Conservation (phyloP, 2,329 filamentous ascomycete species). For the Alternaria gaisen region DNA sequence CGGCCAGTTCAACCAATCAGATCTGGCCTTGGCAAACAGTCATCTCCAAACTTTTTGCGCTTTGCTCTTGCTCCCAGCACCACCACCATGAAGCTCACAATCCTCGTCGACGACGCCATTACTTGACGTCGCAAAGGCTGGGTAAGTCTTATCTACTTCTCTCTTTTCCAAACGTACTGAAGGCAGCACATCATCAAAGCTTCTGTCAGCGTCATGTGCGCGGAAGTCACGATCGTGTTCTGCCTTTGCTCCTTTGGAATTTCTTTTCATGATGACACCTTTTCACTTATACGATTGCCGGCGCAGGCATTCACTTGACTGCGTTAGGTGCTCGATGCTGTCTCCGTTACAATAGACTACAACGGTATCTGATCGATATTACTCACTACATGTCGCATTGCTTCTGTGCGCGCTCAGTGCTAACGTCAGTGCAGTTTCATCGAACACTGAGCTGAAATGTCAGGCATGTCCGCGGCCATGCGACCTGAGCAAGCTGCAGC, state of each 20-base stretch:
- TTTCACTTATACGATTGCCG: constrained; percentile 37
- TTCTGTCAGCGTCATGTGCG: background rate
- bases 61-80: constrained; percentile 12
- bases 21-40: constrained; percentile 17
- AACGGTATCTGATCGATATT: constrained; percentile 49
- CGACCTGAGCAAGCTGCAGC: constrained; percentile 17
- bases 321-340: constrained; percentile 42
- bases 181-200: background rate
- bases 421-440: constrained; percentile 23
- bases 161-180: background rate
- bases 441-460: constrained; percentile 12
- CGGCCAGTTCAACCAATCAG: constrained; percentile 11
- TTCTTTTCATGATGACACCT: constrained; percentile 36
- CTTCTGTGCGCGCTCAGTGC: constrained; percentile 6
- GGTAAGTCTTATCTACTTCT: constrained; percentile 14
- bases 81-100: constrained; percentile 21
- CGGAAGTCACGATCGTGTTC: constrained; percentile 1
- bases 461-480: constrained; percentile 26
- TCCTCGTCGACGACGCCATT: constrained; percentile 17
- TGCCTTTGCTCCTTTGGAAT: background rate
- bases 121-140: constrained; percentile 19
- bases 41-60: constrained; percentile 16
- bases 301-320: constrained; percentile 46
- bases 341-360: constrained; percentile 49
- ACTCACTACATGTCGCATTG: constrained; percentile 4